Evolutionary conservation across 2,329 filamentous ascomycete species (phyloP).

Genomic region (Cladophialophora yegresii): DNA sequence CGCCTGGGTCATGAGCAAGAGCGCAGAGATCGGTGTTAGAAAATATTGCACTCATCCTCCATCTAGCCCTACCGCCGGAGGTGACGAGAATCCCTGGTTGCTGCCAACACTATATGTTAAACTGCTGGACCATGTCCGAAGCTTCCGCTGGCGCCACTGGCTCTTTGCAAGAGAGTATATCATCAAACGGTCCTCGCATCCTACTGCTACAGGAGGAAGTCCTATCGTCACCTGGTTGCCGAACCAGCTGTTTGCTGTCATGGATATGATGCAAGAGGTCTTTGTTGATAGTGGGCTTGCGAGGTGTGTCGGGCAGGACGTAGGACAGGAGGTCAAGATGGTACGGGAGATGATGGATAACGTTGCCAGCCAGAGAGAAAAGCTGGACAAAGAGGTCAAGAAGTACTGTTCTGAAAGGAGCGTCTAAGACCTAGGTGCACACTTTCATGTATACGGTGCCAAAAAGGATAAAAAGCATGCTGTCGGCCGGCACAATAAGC

Average conservation of each 20-base stretch:
- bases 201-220: slow-evolving; percentile 53
- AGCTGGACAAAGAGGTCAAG: slow-evolving; percentile 48
- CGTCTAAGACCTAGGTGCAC: slow-evolving; percentile 36
- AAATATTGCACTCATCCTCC: slow-evolving; percentile 36
- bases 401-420: slow-evolving; percentile 51
- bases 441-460: background rate
- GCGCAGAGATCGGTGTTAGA: slow-evolving; percentile 51
- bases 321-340: slow-evolving; percentile 25
- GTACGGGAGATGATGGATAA: slow-evolving; percentile 43
- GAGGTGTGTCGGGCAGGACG: slow-evolving; percentile 9
- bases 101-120: slow-evolving; percentile 50
- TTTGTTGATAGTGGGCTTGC: slow-evolving; percentile 41
- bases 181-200: slow-evolving; percentile 49
- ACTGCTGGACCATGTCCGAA: slow-evolving; percentile 51
- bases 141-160: slow-evolving; percentile 55
- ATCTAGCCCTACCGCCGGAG: slow-evolving; percentile 26
- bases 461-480: background rate
- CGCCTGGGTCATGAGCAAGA: slow-evolving; percentile 63
- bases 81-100: slow-evolving; percentile 39
- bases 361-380: slow-evolving; percentile 42
- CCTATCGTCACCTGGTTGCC: slow-evolving; percentile 55
- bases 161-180: slow-evolving; percentile 54
- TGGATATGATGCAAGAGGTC: slow-evolving; percentile 52
- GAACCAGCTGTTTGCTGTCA: slow-evolving; percentile 52
- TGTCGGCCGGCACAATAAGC: background rate